These are phyloP conservation scores for Tilletia walkeri DNA, from an alignment of 1,284 basidiomycete genomes.

Conservation along the genomic window DNA sequence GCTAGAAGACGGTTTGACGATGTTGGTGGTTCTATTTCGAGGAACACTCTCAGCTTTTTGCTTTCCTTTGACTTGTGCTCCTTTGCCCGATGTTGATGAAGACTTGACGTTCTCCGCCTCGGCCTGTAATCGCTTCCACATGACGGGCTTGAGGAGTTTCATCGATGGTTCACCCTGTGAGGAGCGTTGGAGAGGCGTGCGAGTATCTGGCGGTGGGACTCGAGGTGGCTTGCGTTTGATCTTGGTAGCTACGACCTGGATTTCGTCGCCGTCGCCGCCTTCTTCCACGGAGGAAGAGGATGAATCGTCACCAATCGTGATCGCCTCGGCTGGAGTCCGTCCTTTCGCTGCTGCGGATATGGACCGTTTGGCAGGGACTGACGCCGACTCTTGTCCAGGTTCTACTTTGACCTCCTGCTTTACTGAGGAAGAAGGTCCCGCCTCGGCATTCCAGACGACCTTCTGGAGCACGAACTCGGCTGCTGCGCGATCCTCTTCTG, in stretches of 20 bases:
- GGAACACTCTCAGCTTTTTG: not conserved
- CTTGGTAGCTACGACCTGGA: slow-evolving; percentile 7
- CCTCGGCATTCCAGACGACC: slow-evolving; percentile 14
- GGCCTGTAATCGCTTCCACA: not conserved
- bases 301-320: not conserved
- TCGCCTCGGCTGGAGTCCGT: not conserved
- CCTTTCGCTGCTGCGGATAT: not conserved
- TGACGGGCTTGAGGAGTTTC: slow-evolving; percentile 11
- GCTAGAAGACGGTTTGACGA: not conserved
- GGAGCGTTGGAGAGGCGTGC: not conserved
- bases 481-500: not conserved
- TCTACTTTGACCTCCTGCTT: slow-evolving; percentile 6
- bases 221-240: slow-evolving; percentile 10
- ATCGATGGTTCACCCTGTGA: slow-evolving; percentile 7
- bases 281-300: no score
- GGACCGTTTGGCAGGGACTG: not conserved
- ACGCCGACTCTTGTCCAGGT: not conserved
- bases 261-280: slow-evolving; percentile 3
- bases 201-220: not conserved
- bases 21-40: not conserved
- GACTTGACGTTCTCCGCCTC: not conserved
- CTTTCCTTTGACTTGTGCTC: not conserved
- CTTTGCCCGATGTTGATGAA: not conserved
- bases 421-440: not conserved
- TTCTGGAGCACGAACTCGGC: not conserved